A percentile compares a stretch with the other conserved stretches of the same genome.
These are phyloP conservation scores for Penicillium sp. DNA, from an alignment of 2,329 filamentous ascomycete species.

Conservation along the genomic window DNA sequence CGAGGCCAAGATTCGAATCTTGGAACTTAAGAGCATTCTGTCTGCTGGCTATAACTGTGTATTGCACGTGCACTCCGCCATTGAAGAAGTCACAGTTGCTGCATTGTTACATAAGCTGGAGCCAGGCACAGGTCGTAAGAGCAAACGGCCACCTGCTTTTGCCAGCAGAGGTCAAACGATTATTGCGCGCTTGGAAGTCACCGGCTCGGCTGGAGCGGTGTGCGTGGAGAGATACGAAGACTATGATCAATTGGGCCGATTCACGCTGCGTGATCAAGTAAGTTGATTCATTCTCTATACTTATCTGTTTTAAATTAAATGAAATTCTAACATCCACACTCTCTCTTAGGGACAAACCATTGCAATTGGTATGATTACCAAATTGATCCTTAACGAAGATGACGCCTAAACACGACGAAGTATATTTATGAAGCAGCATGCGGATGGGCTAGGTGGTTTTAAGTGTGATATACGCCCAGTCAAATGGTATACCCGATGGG, in stretches of 20 bases:
- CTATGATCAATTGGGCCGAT: conserved; percentile 88
- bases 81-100: conserved; percentile 93
- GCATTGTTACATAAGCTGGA: conserved; percentile 88
- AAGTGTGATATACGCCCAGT: not conserved
- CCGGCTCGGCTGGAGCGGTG: conserved; percentile 76
- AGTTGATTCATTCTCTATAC: conserved; percentile 12
- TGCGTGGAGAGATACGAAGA: conserved; percentile 95
- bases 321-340: conserved; percentile 21
- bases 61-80: conserved; percentile 92
- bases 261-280: conserved; percentile 85
- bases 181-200: conserved; percentile 87
- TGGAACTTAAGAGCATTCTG: conserved; percentile 92
- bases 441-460: not conserved
- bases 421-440: conserved; percentile 6
- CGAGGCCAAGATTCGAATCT: conserved; percentile 92
- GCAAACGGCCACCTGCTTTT: conserved; percentile 88
- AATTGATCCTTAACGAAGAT: conserved; percentile 60
- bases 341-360: conserved; percentile 97
- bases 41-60: conserved; percentile 97
- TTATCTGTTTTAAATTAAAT: conserved; percentile 16
- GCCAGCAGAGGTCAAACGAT: conserved; percentile 77
- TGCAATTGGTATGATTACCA: conserved; percentile 98
- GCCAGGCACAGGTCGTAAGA: conserved; percentile 89
- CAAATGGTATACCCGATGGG: not conserved
- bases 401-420: not conserved